phyloP scores from a whole-genome alignment of 345 rosid genomes.

The Sonneratia caseolaris region DNA sequence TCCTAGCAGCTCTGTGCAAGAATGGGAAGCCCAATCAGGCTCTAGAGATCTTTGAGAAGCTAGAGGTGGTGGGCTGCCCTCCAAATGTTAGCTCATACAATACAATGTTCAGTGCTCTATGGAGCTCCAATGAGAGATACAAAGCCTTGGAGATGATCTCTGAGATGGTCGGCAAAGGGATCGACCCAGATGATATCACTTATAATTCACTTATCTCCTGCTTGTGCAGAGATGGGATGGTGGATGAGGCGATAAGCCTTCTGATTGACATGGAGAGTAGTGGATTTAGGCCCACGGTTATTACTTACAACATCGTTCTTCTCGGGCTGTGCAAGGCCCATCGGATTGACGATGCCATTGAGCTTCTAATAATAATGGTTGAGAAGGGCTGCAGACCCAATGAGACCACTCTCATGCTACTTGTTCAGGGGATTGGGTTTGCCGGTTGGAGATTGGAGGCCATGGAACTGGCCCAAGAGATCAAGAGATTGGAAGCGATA shows the following conservation, averaged over 20 bases:
- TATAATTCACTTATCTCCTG: constrained; percentile 76
- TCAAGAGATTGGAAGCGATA: constrained; percentile 39
- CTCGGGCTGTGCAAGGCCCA: constrained; percentile 69
- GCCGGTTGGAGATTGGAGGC: constrained; percentile 68
- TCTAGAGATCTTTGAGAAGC: constrained; percentile 51
- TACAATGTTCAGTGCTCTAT: constrained; percentile 66
- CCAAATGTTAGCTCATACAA: constrained; percentile 76
- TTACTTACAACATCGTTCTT: constrained; percentile 62
- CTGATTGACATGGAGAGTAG: constrained; percentile 61
- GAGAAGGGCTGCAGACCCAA: constrained; percentile 60
- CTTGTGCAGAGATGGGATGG: constrained; percentile 82
- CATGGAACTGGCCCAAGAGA: constrained; percentile 51
- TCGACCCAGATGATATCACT: constrained; percentile 68
- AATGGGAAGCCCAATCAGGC: constrained; percentile 63
- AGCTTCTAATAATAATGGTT: constrained; percentile 51
- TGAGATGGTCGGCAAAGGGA: constrained; percentile 50
- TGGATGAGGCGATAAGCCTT: constrained; percentile 55
- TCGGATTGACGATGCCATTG: constrained; percentile 55
- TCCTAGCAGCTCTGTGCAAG: constrained; percentile 62
- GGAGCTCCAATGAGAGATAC: constrained; percentile 54
- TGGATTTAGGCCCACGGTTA: constrained; percentile 46
- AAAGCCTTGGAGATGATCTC: constrained; percentile 53
- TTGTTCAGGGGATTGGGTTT: constrained; percentile 70
- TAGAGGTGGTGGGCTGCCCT: constrained; percentile 64
- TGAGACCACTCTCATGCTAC: constrained; percentile 57